Conservation (phyloP, 2,329 filamentous ascomycete genomes). For the Calonectria pteridis region DNA sequence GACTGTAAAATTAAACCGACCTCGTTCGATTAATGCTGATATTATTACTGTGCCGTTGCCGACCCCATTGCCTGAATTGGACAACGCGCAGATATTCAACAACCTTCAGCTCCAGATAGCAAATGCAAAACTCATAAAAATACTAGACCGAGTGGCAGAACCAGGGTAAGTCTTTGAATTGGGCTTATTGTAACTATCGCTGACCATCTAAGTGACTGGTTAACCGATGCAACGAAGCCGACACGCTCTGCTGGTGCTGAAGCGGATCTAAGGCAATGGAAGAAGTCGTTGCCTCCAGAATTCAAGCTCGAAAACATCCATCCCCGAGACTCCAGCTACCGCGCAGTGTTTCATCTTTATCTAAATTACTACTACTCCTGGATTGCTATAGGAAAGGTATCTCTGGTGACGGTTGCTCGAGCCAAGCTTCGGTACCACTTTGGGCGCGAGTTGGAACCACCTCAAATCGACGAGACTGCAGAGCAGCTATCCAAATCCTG, state of each 20-base stretch:
- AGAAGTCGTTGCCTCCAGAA: constrained; percentile 42
- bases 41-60: constrained; percentile 42
- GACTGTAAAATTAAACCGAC: constrained; percentile 42
- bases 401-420: constrained; percentile 49
- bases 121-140: constrained; percentile 44
- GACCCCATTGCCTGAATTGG: constrained; percentile 25
- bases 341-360: constrained; percentile 50
- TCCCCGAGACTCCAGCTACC: constrained; percentile 45
- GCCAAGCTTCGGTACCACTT: constrained; percentile 38
- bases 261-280: constrained; percentile 48
- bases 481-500: constrained; percentile 43
- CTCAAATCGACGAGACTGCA: constrained; percentile 21
- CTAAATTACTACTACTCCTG: constrained; percentile 53
- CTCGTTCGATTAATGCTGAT: constrained; percentile 38
- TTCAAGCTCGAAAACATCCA: constrained; percentile 46
- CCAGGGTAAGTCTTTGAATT: constrained; percentile 28
- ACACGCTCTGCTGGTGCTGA: constrained; percentile 27
- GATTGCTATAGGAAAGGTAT: constrained; percentile 52
- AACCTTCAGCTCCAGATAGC: constrained; percentile 51
- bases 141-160: constrained; percentile 48
- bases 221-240: constrained; percentile 22
- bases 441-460: constrained; percentile 7
- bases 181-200: background rate
- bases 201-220: constrained; percentile 7
- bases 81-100: constrained; percentile 45